Base-by-base conservation (phyloP, 2,329 filamentous ascomycete species). In the Penicillium hordei region DNA sequence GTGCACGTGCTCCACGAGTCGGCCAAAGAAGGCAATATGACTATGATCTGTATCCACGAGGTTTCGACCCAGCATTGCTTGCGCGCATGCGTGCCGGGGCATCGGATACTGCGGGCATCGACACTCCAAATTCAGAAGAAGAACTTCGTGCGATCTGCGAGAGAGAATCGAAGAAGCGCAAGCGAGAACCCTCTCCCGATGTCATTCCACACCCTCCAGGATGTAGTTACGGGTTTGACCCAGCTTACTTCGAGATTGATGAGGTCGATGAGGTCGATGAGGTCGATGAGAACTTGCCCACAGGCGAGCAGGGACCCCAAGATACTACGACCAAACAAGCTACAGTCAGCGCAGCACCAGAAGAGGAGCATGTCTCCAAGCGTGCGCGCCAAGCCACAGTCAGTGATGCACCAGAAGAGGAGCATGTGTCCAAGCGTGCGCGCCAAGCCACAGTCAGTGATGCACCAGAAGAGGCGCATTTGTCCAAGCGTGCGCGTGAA, bases 161-260 rank as follows among this genome's bases (percentile, higher is more conserved):
- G 8, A 17, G n/a, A 12, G 25, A 36, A 45, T 39, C 52, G 25
- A 72, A 69, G 55, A 78, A 78, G 65, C 75, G 76, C 56, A 76
- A 76, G 60, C 71, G 75, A 12, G 65, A 68, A n/a, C 69, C 69
- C 5, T 74, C 74, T 36, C 76, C 75, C 19, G 72, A 77, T 40
- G 59, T 69, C 15, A 78, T 79, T 48, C 76, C 76, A 5, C 77
- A 78, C 55, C 76, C 76, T 9, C 57, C 65, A 15, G 75, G 73
- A 12, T 67, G 62, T 31, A 76, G 76, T 49, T 79, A 77, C 65
- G 76, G 77, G 12, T 62, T 79, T 65, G 65, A 76, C 49, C 59
- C 71, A 27, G 68, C 72, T 19, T 79, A 76, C 49, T 77, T 77
- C 58, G 65, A 33, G 31, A 33, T 56, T 36, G 71, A 65, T 44